Percentiles rank a stretch among this genome's conserved stretches.
These are phyloP conservation scores for Echites panduratus DNA, from an alignment of 257 asterid genomes.

Conservation along the genomic window DNA sequence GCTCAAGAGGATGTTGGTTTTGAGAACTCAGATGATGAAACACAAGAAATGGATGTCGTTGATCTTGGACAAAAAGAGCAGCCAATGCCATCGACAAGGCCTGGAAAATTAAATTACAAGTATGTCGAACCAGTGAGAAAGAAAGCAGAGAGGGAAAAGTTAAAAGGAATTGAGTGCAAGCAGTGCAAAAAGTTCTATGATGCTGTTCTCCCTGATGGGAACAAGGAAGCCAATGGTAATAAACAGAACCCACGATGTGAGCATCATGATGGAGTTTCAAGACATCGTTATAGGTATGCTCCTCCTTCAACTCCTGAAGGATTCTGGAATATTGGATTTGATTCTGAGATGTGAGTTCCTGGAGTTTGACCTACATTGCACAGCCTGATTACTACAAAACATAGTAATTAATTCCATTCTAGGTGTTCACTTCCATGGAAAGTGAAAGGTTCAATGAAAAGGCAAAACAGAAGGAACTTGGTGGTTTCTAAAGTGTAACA, in stretches of 20 bases:
- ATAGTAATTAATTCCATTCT: background rate
- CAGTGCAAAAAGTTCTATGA: slow-evolving; percentile 94
- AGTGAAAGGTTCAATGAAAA: background rate
- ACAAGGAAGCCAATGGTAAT: slow-evolving; percentile 23
- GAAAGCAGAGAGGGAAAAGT: slow-evolving; percentile 68
- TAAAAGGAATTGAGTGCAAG: slow-evolving; percentile 89
- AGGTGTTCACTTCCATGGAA: background rate
- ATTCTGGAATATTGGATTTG: slow-evolving; percentile 95
- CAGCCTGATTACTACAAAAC: background rate
- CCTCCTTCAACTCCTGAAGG: slow-evolving; percentile 98
- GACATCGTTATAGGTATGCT: slow-evolving; percentile 89
- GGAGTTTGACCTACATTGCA: background rate
- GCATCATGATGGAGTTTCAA: slow-evolving; percentile 91
- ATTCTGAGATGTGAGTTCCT: slow-evolving; percentile 62
- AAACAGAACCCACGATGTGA: slow-evolving; percentile 63
- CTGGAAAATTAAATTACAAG: slow-evolving; percentile 53
- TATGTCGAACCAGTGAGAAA: slow-evolving; percentile 81
- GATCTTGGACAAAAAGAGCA: slow-evolving; percentile 35
- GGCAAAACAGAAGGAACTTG: background rate
- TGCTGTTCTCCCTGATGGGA: slow-evolving; percentile 63
- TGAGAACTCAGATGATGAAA: slow-evolving; percentile 61
- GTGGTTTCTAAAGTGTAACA: background rate
- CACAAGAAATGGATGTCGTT: slow-evolving; percentile 49
- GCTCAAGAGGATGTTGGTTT: slow-evolving; percentile 23
- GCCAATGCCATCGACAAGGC: slow-evolving; percentile 35